phyloP scores from a whole-genome alignment of 306 rosid species.

The Citrullus mucosospermus region DNA sequence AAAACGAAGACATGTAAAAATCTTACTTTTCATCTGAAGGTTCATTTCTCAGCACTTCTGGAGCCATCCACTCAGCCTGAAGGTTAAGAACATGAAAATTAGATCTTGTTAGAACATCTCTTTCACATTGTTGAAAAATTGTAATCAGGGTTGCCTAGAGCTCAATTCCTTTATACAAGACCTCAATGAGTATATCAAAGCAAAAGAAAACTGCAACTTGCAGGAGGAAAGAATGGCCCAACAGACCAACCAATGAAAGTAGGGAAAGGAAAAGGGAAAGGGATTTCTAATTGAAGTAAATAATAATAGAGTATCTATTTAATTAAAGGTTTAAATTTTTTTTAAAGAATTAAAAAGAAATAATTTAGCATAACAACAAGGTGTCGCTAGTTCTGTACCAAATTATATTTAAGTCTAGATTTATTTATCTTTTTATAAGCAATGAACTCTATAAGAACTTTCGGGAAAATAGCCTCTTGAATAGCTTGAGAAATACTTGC shows the following conservation, averaged over 20 bases:
- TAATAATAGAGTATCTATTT: background rate
- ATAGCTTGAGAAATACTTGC: background rate
- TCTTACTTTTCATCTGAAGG: constrained; percentile 93
- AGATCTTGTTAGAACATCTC: constrained; percentile 13
- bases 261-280: background rate
- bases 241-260: background rate
- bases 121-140: background rate
- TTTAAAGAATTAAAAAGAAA: too few species aligned
- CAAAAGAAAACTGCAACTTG: background rate
- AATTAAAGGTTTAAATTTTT: too few species aligned
- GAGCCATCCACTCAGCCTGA: constrained; percentile 99
- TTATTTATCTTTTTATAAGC: background rate
- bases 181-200: background rate
- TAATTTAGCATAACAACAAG: background rate
- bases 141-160: background rate
- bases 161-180: background rate
- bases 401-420: background rate
- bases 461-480: background rate
- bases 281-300: background rate
- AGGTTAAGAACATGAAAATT: constrained; percentile 15
- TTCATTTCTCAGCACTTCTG: constrained; percentile 94
- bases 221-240: background rate
- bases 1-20: background rate
- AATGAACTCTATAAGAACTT: background rate
- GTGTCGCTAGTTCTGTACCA: background rate